phyloP scores from a whole-genome alignment of 768 basidiomycete genomes.

The Lyophyllum shimeji region DNA sequence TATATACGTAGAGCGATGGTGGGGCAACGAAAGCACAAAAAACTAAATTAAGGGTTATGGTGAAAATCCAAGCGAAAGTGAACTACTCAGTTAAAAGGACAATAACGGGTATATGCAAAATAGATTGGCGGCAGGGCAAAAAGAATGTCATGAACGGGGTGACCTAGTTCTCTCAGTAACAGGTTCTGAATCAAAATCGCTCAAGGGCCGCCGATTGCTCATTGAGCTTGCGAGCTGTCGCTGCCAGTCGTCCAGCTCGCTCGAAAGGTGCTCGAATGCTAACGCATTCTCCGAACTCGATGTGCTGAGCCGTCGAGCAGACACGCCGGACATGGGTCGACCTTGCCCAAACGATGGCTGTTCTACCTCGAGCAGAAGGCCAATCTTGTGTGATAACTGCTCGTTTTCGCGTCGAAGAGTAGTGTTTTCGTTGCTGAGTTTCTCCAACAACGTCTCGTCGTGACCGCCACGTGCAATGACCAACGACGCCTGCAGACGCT shows the following conservation, averaged over 20 bases:
- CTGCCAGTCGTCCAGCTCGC: constrained; percentile 85
- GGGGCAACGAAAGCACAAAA: constrained; percentile 29
- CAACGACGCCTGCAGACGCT: constrained; percentile 71
- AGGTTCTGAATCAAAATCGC: constrained; percentile 66
- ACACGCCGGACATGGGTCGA: constrained; percentile 59
- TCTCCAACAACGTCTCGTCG: constrained; percentile 77
- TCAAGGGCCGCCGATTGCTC: constrained; percentile 68
- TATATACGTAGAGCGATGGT: constrained; percentile 31
- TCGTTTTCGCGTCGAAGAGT: constrained; percentile 82
- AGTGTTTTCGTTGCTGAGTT: constrained; percentile 79
- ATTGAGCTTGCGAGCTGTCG: constrained; percentile 80
- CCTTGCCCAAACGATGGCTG: constrained; percentile 68
- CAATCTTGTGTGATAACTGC: constrained; percentile 89
- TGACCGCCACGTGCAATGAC: constrained; percentile 73
- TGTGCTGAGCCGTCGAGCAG: constrained; percentile 62
- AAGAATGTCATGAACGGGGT: constrained; percentile 45
- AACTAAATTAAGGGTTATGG: constrained; percentile 33
- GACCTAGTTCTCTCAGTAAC: constrained; percentile 62
- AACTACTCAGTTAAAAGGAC: constrained; percentile 27
- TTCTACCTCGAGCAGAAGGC: constrained; percentile 83
- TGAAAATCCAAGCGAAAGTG: constrained; percentile 61
- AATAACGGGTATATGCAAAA: constrained; percentile 50
- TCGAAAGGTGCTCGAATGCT: constrained; percentile 76
- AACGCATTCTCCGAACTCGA: constrained; percentile 82
- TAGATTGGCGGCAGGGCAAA: constrained; percentile 34